Conservation (phyloP, 306 rosid species). For the Malus asiatica region DNA sequence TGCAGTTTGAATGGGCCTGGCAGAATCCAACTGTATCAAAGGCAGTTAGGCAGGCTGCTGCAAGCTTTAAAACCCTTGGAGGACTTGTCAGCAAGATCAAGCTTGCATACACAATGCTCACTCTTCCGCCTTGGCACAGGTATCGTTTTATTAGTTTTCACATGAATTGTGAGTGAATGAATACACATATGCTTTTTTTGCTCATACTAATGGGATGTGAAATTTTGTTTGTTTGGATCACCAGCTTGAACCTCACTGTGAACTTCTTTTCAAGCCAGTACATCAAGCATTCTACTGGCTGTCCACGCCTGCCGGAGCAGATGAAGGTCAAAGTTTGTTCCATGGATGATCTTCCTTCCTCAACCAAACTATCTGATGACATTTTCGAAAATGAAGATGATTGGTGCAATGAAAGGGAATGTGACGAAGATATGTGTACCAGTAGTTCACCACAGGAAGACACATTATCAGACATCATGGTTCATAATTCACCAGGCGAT, state of each 20-base stretch:
- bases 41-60: conserved; percentile 89
- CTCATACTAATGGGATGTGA: conserved; percentile 9
- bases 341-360: conserved; percentile 76
- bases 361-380: conserved; percentile 26
- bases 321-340: conserved; percentile 56
- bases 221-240: conserved; percentile 7
- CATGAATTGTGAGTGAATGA: not conserved
- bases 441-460: conserved; percentile 17
- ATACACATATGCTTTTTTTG: not conserved
- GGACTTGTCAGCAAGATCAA: conserved; percentile 81
- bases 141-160: not conserved
- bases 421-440: conserved; percentile 14
- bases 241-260: conserved; percentile 71
- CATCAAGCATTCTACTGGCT: conserved; percentile 62
- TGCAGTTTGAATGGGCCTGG: conserved; percentile 99
- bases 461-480: conserved; percentile 10
- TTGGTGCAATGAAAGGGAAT: conserved; percentile 29
- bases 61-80: conserved; percentile 69
- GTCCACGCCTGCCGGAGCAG: conserved; percentile 65
- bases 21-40: conserved; percentile 86
- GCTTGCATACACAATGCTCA: conserved; percentile 94
- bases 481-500: conserved; percentile 14
- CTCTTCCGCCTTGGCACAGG: conserved; percentile 82
- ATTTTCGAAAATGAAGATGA: conserved; percentile 45
- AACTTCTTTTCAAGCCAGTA: conserved; percentile 83